Evolutionary conservation across 2,329 filamentous ascomycete genomes (phyloP), one percentile per base, ranked within the genome.

Genomic region (Phialophora tarda): DNA sequence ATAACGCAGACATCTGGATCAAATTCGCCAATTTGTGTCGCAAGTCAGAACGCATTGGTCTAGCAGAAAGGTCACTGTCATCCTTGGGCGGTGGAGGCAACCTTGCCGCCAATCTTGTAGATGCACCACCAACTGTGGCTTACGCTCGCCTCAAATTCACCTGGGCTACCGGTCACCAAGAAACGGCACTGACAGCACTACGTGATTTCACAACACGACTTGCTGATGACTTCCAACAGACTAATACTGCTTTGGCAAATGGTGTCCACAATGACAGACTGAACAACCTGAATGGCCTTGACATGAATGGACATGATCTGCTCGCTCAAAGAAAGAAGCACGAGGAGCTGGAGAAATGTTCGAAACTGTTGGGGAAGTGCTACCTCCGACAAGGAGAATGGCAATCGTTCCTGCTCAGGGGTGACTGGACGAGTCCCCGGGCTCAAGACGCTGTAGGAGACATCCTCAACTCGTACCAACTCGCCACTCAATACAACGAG

Each of bases 1-100:
- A 99, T 77, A 97, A 97, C 74, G 92, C 96, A 83, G 91, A 96
- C 74, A 99, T 99, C 93, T 97, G 93, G 89, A 98, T 99, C 82
- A 99, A 99, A 77, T 99, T 97, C 77, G 92, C 95, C 74, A 99
- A 98, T 74, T 87, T 99, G 5, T 99, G 96, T 79, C 91, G 96
- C 74, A 99, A 99, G 79, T 97, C 94, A 53, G 91, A 92, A 65
- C 90, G 95, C 32, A 93, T 94, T 84, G 94, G 95, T 10, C 86
- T 99, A 57, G 95, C 95, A 0, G 95, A 99, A 80, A 96, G 97
- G 80, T 96, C 93, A 11, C 82, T 99, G 61, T 93, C 95, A 76
- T 92, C 92, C 68, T 83, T 99, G n/a, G 90, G 97, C 63, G 91
- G 89, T 30, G 88, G 84, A 56, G 66, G 68, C 38, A 65, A 74